phyloP scores from a whole-genome alignment of 345 rosid genomes.

The Bretschneidera sinensis region DNA sequence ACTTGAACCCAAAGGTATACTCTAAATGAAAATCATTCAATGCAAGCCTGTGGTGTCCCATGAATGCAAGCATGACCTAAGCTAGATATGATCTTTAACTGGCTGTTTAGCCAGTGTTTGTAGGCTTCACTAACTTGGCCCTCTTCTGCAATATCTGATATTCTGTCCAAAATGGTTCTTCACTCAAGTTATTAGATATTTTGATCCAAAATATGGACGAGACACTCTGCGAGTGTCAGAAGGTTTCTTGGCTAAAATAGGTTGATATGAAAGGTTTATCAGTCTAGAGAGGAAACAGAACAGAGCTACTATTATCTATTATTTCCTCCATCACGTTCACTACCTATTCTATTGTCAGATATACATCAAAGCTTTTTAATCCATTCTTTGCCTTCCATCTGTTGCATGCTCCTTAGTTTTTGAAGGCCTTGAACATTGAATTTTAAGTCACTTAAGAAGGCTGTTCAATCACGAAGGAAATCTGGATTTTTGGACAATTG shows the following conservation, averaged over 20 bases:
- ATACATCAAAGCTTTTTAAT: not conserved
- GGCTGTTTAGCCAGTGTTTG: not conserved
- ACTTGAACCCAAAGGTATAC: conserved; percentile 9
- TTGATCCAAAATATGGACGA: not conserved
- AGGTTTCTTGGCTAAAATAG: not conserved
- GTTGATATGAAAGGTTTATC: not conserved
- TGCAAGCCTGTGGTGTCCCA: no score
- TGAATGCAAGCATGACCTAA: not conserved
- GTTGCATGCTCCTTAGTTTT: not conserved
- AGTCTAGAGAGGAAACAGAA: not conserved
- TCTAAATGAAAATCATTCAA: not conserved
- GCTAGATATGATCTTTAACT: not conserved
- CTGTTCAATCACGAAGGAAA: not conserved
- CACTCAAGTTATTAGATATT: no score
- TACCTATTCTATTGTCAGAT: not conserved
- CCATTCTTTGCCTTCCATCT: not conserved
- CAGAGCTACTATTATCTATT: not conserved
- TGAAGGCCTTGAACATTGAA: not conserved
- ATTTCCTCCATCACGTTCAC: no score
- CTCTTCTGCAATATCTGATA: not conserved
- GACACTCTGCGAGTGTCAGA: not conserved
- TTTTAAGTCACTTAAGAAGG: not conserved
- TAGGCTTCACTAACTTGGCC: not conserved
- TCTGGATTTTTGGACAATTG: not conserved
- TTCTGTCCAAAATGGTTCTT: no score